Evolutionary conservation across 768 basidiomycete genomes (phyloP).

Genomic region (Lactarius vividus): DNA sequence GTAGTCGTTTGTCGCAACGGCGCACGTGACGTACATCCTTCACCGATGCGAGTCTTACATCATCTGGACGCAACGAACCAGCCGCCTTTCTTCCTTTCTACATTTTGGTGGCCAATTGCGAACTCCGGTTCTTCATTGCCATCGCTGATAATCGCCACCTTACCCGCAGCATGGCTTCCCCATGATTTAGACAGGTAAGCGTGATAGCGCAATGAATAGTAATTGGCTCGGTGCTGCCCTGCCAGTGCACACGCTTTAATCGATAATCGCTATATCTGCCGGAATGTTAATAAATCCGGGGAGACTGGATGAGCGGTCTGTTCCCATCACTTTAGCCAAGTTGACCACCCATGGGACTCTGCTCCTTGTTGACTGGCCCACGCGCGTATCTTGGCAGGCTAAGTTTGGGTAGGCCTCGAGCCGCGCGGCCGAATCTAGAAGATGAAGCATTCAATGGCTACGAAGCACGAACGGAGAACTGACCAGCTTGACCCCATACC

Average conservation of each 20-base stretch:
- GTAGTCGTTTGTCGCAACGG: not conserved
- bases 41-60: too few relatives aligned
- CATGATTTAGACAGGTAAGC: too few relatives aligned
- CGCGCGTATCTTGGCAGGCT: slow-evolving; percentile 11
- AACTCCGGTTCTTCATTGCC: too few relatives aligned
- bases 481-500: too few relatives aligned
- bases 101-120: too few relatives aligned
- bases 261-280: not conserved
- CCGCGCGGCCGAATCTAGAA: slow-evolving; percentile 12
- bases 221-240: not conserved
- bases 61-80: too few relatives aligned
- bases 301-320: not conserved
- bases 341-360: slow-evolving; percentile 2
- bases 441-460: not conserved
- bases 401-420: slow-evolving; percentile 14
- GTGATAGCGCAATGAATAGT: too few relatives aligned
- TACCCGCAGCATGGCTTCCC: too few relatives aligned
- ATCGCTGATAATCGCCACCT: too few relatives aligned
- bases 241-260: not conserved
- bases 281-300: not conserved
- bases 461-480: too few relatives aligned
- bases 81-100: too few relatives aligned
- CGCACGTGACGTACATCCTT: not conserved
- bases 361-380: slow-evolving; percentile 1
- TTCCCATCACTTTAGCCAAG: slow-evolving; percentile 12